These are phyloP conservation scores for Fusarium staphyleae DNA, from an alignment of 2,329 filamentous ascomycete genomes.

Conservation along the genomic window DNA sequence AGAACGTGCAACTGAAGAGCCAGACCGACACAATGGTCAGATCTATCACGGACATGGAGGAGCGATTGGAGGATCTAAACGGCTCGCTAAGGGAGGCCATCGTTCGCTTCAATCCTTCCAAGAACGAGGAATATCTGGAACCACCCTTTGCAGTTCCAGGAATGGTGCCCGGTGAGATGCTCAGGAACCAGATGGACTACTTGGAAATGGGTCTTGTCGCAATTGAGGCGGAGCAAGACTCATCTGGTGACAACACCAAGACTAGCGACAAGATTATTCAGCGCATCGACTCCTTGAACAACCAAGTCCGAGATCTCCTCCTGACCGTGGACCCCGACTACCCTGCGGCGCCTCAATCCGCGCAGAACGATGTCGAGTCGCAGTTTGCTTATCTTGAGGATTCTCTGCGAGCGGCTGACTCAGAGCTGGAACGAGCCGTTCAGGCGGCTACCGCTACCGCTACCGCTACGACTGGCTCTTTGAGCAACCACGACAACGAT, in stretches of 20 bases:
- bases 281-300: constrained; percentile 68
- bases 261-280: constrained; percentile 56
- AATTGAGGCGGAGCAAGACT: constrained; percentile 65
- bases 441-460: too few species aligned
- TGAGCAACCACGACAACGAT: constrained; percentile 45
- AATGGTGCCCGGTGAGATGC: constrained; percentile 54
- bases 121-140: constrained; percentile 54
- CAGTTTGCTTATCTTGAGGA: constrained; percentile 74
- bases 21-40: constrained; percentile 48
- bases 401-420: constrained; percentile 60
- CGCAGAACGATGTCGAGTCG: constrained; percentile 65
- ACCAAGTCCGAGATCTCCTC: constrained; percentile 67
- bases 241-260: constrained; percentile 35
- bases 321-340: constrained; percentile 56
- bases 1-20: constrained; percentile 50
- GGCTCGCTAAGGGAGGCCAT: constrained; percentile 71
- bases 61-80: constrained; percentile 72
- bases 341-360: constrained; percentile 64
- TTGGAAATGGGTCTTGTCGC: constrained; percentile 70
- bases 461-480: constrained; percentile 41
- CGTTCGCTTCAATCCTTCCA: constrained; percentile 65
- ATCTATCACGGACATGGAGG: constrained; percentile 67
- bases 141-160: constrained; percentile 49
- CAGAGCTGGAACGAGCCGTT: constrained; percentile 50
- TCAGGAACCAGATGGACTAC: constrained; percentile 71